These are phyloP conservation scores for Penicillium sp. DNA, from an alignment of 2,329 filamentous ascomycete species.

Conservation along the genomic window DNA sequence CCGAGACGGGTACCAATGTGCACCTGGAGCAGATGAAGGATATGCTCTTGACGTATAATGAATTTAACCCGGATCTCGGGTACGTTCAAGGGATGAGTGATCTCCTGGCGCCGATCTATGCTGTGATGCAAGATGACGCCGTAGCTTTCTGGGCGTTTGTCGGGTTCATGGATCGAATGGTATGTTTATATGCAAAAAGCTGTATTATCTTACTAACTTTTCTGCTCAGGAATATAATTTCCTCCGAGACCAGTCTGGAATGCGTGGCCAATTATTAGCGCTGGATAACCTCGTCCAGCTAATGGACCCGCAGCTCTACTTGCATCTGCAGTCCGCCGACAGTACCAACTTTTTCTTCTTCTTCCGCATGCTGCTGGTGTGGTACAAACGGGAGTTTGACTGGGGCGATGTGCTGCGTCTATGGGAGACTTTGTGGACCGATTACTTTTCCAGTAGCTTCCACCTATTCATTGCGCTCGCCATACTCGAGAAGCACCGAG, in stretches of 20 bases:
- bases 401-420: conserved; percentile 83
- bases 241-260: conserved; percentile 89
- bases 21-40: conserved; percentile 99
- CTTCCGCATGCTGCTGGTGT: conserved; percentile 97
- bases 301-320: conserved; percentile 91
- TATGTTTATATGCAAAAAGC: conserved; percentile 22
- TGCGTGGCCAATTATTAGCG: conserved; percentile 85
- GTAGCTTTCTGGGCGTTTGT: conserved; percentile 96
- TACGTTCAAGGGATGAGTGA: conserved; percentile 99
- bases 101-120: conserved; percentile 90
- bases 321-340: conserved; percentile 83
- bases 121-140: conserved; percentile 94
- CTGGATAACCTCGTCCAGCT: conserved; percentile 94
- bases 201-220: neutral
- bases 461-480: conserved; percentile 92
- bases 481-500: conserved; percentile 92
- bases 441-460: conserved; percentile 83
- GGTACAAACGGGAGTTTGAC: conserved; percentile 96
- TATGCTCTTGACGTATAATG: conserved; percentile 97
- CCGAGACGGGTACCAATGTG: conserved; percentile 88
- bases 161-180: conserved; percentile 94
- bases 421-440: conserved; percentile 95
- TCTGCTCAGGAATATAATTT: conserved; percentile 75
- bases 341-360: conserved; percentile 99
- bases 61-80: conserved; percentile 91